phyloP scores from a whole-genome alignment of 768 basidiomycete species.

The Lactarius indigo region DNA sequence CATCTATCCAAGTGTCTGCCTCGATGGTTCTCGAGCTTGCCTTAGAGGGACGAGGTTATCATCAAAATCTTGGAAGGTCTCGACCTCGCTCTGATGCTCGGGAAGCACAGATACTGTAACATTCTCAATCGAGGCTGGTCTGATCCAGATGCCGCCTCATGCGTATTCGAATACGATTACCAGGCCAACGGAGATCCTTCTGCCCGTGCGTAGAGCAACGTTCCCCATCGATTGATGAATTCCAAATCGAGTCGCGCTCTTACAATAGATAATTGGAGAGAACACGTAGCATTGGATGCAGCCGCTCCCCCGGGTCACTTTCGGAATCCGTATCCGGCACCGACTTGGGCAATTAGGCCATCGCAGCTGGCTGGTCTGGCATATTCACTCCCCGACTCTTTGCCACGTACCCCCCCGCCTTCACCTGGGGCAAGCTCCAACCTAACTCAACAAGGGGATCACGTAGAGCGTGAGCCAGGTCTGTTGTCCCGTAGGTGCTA shows the following conservation, averaged over 20 bases:
- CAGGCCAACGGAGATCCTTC: constrained; percentile 17
- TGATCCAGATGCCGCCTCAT: constrained; percentile 7
- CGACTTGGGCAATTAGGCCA: constrained; percentile 16
- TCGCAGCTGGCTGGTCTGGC: constrained; percentile 1
- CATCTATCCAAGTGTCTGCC: neutral
- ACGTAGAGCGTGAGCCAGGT: neutral
- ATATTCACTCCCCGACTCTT: neutral
- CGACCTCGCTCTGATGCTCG: constrained; percentile 9
- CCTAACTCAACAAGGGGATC: neutral
- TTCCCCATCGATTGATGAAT: neutral
- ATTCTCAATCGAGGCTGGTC: constrained; percentile 15
- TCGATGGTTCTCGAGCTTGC: constrained; percentile 1
- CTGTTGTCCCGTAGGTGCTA: constrained; percentile 1
- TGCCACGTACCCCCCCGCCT: constrained; percentile 16
- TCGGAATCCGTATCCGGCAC: constrained; percentile 17
- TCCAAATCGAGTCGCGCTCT: neutral
- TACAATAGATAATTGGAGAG: constrained; percentile 24
- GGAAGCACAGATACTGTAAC: constrained; percentile 18
- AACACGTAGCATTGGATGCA: constrained; percentile 5
- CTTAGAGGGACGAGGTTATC: constrained; percentile 22
- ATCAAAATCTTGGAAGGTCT: constrained; percentile 12
- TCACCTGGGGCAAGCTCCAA: neutral
- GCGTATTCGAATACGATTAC: constrained; percentile 19
- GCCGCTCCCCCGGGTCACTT: constrained; percentile 4
- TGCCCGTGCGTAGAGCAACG: constrained; percentile 12